Base-by-base conservation (phyloP, 164 flowering plant species). In the Macadamia integrifolia region DNA sequence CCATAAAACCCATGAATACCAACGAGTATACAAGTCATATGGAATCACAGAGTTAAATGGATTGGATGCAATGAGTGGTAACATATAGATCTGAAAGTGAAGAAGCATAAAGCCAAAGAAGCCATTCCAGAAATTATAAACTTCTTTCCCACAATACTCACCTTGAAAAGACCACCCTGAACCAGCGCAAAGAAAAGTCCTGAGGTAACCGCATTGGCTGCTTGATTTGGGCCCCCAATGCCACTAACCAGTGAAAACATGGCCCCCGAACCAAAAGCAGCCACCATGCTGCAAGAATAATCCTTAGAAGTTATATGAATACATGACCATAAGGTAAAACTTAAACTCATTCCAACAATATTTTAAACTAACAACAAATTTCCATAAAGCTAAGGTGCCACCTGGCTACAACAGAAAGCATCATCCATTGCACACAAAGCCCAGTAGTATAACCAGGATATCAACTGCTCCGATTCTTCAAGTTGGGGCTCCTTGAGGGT, bases 241-340 rank as follows among this genome's bases (percentile, higher is more conserved):
- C 96, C 96, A 77, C 98, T 93, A 60, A 92, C 97, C 75, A 94
- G 64, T 17, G 99, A 83, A 84, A 86, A 94, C 81, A 83, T 72
- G 56, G 90, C 92, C 71, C 99, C 99, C 68, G 99, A 91, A 42
- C 99, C 99, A 87, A 94, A 94, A 70, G 97, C 99, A 13, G 97
- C 97, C 58, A 82, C 88, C 95, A 94, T 84, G 77, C 99, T 94
- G 91, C 84, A 84, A 77, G 58, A 42, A 73, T 14, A 60, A 58
- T 49, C 65, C 29, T 59, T 60, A 23, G 52, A 31, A 63, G 30
- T 63, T 18, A 60, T 17, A 14, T 53, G 40, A 2, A 6, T 46
- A 46, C 13, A 46, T 46, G 7, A 8, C 12, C 50, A 46, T 35
- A 35, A 35, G 40, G 40, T 0, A 35, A 10, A 49, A 49, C 15